Evolutionary conservation across 768 basidiomycete species (phyloP).

Genomic region (Lepiota brunneoincarnata): DNA sequence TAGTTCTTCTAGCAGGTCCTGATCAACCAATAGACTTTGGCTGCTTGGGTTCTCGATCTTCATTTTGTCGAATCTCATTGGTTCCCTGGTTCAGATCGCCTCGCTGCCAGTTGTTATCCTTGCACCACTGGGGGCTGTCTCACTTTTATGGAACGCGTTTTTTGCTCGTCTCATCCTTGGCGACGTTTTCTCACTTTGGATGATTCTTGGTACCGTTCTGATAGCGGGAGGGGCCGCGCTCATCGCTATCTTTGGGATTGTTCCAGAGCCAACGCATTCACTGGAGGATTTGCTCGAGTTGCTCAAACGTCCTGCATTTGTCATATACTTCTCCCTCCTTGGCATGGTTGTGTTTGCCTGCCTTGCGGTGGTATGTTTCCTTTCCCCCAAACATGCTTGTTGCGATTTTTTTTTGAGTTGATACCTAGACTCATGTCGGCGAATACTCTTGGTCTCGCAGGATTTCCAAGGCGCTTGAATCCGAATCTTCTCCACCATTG

Average conservation of each 20-base stretch:
- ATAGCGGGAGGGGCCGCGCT: constrained; percentile 88
- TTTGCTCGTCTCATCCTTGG: constrained; percentile 84
- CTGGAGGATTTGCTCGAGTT: constrained; percentile 80
- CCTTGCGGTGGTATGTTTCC: constrained; percentile 57
- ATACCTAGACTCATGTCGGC: constrained; percentile 62
- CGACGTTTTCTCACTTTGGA: constrained; percentile 81
- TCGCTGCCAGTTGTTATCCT: constrained; percentile 93
- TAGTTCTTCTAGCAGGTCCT: constrained; percentile 1
- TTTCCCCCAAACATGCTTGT: neutral
- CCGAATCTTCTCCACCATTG: constrained; percentile 25
- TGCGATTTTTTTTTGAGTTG: neutral
- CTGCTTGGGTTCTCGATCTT: constrained; percentile 83
- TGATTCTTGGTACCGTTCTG: constrained; percentile 82
- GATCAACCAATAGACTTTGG: constrained; percentile 60
- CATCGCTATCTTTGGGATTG: constrained; percentile 90
- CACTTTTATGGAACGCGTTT: constrained; percentile 91
- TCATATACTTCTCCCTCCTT: constrained; percentile 78
- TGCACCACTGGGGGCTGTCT: constrained; percentile 89
- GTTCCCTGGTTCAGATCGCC: constrained; percentile 89
- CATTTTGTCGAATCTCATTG: constrained; percentile 84
- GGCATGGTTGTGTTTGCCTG: constrained; percentile 56
- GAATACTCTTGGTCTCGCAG: constrained; percentile 61
- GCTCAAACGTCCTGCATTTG: constrained; percentile 73
- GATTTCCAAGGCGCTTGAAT: constrained; percentile 20
- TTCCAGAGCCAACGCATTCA: constrained; percentile 82